Evolutionary conservation across 140 eudicot genomes (phyloP).

Genomic region (Oenanthe javanica): DNA sequence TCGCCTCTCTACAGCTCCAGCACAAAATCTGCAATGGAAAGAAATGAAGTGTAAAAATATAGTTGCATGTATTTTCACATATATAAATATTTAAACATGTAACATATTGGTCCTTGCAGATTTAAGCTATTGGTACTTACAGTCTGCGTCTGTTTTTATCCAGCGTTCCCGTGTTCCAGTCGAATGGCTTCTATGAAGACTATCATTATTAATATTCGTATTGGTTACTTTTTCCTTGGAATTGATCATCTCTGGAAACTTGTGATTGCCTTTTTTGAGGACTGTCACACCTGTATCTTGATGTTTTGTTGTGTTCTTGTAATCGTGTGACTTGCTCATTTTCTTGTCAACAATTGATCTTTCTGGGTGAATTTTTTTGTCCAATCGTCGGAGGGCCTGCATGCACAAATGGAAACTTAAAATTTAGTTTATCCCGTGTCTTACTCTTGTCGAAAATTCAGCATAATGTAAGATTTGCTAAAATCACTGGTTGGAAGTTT

Average conservation of each 20-base stretch:
- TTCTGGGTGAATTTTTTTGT: slow-evolving; percentile 55
- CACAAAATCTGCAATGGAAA: slow-evolving; percentile 47
- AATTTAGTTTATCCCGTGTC: neutral
- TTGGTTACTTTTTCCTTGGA: slow-evolving; percentile 15
- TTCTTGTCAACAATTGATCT: slow-evolving; percentile 20
- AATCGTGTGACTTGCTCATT: slow-evolving; percentile 17
- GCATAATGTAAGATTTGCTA: neutral
- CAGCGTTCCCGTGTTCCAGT: slow-evolving; percentile 41
- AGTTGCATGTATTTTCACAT: too few species aligned
- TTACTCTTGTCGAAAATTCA: neutral
- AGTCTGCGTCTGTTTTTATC: slow-evolving; percentile 73
- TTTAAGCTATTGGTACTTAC: slow-evolving; percentile 38
- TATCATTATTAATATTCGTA: slow-evolving; percentile 6
- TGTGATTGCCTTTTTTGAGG: slow-evolving; percentile 10
- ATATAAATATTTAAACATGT: too few species aligned
- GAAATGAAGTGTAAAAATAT: neutral
- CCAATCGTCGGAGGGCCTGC: slow-evolving; percentile 35
- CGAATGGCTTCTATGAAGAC: slow-evolving; percentile 18
- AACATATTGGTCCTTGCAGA: neutral
- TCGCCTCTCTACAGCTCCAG: slow-evolving; percentile 55
- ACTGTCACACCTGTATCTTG: slow-evolving; percentile 15
- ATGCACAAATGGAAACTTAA: neutral
- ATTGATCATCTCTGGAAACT: slow-evolving; percentile 13
- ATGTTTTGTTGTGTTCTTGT: slow-evolving; percentile 14
- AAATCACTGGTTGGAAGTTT: neutral